Percentiles rank a stretch among this genome's conserved stretches.
phyloP scores from a whole-genome alignment of 345 rosid species.

The Dovyalis caffra region DNA sequence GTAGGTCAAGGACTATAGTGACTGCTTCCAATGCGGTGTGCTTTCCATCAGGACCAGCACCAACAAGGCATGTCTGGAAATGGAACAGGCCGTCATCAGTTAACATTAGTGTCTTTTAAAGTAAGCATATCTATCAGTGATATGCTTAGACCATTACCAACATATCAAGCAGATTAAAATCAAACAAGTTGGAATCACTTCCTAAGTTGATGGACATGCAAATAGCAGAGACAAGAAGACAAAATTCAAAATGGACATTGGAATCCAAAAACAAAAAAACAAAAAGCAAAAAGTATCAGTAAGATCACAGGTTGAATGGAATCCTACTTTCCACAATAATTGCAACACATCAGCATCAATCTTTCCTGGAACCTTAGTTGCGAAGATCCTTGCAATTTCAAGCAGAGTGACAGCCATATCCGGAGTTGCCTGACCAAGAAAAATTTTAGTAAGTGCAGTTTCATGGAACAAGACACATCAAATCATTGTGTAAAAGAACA shows the following conservation, averaged over 20 bases:
- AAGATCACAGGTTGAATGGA: background rate
- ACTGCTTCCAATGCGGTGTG: conserved; percentile 99
- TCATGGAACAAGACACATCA: background rate
- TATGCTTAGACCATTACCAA: background rate
- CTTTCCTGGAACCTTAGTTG: conserved; percentile 99
- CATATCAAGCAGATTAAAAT: background rate
- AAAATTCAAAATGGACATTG: conserved; percentile 2
- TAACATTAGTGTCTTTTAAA: background rate
- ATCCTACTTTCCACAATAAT: conserved; percentile 85
- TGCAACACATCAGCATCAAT: conserved; percentile 98
- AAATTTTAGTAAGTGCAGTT: conserved; percentile 1
- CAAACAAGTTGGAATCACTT: conserved; percentile 3
- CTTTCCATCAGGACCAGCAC: conserved; percentile 98
- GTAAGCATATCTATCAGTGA: background rate
- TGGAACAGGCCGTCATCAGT: background rate
- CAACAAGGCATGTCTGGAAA: conserved; percentile 92
- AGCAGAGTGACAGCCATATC: conserved; percentile 99
- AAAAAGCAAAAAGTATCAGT: background rate
- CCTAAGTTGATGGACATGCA: background rate
- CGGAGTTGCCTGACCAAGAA: conserved; percentile 78
- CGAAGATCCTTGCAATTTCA: conserved; percentile 98
- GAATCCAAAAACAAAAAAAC: background rate
- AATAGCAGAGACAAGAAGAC: background rate
- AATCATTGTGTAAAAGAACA: background rate
- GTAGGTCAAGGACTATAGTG: conserved; percentile 94